phyloP scores from a whole-genome alignment of 1,284 basidiomycete genomes.

The Waitea zeae region DNA sequence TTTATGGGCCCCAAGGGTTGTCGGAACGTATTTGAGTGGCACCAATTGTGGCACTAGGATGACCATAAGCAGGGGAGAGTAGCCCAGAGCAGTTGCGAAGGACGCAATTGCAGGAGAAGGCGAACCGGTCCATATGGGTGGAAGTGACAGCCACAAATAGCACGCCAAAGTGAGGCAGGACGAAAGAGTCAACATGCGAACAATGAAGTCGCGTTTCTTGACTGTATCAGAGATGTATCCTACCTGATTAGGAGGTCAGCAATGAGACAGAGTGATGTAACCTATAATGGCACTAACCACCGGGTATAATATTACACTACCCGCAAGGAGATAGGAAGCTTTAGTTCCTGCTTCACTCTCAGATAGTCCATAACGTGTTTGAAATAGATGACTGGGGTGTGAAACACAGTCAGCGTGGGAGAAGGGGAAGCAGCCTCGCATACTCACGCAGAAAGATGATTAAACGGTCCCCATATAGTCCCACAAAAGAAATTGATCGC shows the following conservation, averaged over 20 bases:
- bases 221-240: conserved; percentile 43
- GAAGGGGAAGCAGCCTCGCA: background rate
- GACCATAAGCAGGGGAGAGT: conserved; percentile 61
- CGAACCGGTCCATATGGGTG: conserved; percentile 33
- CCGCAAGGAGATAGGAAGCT: conserved; percentile 59
- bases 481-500: conserved; percentile 58
- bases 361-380: conserved; percentile 42
- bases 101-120: conserved; percentile 44
- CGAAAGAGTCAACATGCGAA: conserved; percentile 39
- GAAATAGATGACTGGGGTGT: conserved; percentile 51
- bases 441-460: conserved; percentile 55
- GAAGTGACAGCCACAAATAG: conserved; percentile 51
- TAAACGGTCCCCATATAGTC: conserved; percentile 65
- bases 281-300: conserved; percentile 23
- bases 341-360: conserved; percentile 44
- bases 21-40: conserved; percentile 53
- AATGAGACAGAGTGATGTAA: background rate
- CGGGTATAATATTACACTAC: conserved; percentile 60
- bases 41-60: conserved; percentile 63
- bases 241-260: conserved; percentile 2
- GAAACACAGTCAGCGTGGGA: conserved; percentile 1
- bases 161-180: conserved; percentile 45
- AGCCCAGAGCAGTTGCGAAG: conserved; percentile 58
- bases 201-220: conserved; percentile 36
- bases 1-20: conserved; percentile 66